These are phyloP conservation scores for Piloderma croceum DNA, from an alignment of 768 basidiomycete genomes.

Conservation along the genomic window DNA sequence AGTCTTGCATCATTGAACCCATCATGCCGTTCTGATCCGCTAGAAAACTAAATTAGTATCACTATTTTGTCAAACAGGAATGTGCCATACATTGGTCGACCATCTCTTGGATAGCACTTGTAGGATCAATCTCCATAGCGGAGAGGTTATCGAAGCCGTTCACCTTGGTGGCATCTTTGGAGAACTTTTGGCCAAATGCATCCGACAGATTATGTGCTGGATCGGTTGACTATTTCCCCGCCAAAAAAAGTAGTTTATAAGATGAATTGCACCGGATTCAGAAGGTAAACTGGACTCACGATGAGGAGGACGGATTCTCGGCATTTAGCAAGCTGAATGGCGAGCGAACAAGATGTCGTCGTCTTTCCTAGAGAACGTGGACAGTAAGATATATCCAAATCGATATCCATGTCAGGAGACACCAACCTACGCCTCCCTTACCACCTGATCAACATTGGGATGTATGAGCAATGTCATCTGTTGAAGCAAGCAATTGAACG, in stretches of 20 bases:
- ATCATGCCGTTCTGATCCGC: slow-evolving; percentile 91
- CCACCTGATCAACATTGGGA: slow-evolving; percentile 55
- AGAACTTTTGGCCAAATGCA: slow-evolving; percentile 98
- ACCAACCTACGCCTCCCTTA: slow-evolving; percentile 95
- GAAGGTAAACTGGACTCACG: slow-evolving; percentile 45
- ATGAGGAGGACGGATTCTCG: slow-evolving; percentile 97
- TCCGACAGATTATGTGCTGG: slow-evolving; percentile 99
- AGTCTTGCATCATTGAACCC: slow-evolving; percentile 99
- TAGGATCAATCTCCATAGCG: slow-evolving; percentile 99
- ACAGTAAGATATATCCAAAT: not conserved
- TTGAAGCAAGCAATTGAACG: slow-evolving; percentile 26
- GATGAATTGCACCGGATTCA: not conserved
- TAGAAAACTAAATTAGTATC: slow-evolving; percentile 21
- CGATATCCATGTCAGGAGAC: not conserved
- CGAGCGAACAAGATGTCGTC: slow-evolving; percentile 94
- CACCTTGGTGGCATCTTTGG: slow-evolving; percentile 96
- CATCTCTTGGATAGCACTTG: slow-evolving; percentile 97
- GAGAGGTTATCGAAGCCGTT: slow-evolving; percentile 95
- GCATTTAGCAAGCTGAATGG: slow-evolving; percentile 87
- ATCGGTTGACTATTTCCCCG: slow-evolving; percentile 75
- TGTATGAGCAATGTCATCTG: slow-evolving; percentile 8
- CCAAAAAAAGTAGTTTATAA: not conserved
- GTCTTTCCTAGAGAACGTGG: slow-evolving; percentile 70
- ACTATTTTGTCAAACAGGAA: not conserved
- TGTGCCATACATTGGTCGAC: slow-evolving; percentile 79